Base-by-base conservation (phyloP, 768 basidiomycete genomes). In the Podaxis pistillaris region DNA sequence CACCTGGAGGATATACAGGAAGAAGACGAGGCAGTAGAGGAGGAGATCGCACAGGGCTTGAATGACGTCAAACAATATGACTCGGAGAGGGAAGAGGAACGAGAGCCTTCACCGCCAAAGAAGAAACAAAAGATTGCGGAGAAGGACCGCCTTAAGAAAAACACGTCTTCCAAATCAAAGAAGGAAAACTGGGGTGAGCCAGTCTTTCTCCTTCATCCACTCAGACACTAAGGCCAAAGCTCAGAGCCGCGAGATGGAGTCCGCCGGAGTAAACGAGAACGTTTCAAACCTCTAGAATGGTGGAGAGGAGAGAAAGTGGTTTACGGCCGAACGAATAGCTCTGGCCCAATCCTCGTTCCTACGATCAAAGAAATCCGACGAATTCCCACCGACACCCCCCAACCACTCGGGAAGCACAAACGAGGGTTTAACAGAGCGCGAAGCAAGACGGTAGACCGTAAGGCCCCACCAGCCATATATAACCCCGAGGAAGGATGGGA, bases 291-390 rank as follows among this genome's bases (percentile, higher is more conserved):
- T 3, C 78, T 98, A 38, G 91, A 93, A 44, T 96, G 83, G 79
- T 98, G 96, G 96, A 85, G 94, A n/a, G 86, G 86, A 67, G 96
- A 98, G 75, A 89, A 87, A 65, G 83, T 94, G 24, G 87, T 95
- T 1, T 98, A 94, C 68, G 89, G 89, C 5, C 83, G 87, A 57
- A 68, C 71, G 11, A 66, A 70, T 2, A 63, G 67, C 12, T 76
- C 81, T 8, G 79, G 80, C 6, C 64, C 75, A 8, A 76, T 82
- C 22, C 78, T 84, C 28, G 87, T 91, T 11, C 85, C 90, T 0
- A 82, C 83, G 28, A 89, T 94, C 69, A 85, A 85, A 67, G 90
- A 87, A 65, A 86, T 95, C 59, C 71, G 78, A 17, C 79, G 79
- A n/a, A 82, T 84, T 68, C 81, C 82, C 0, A 78, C 80, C 66